phyloP scores from a whole-genome alignment of 768 basidiomycete species.

The Agrocybe pediades region DNA sequence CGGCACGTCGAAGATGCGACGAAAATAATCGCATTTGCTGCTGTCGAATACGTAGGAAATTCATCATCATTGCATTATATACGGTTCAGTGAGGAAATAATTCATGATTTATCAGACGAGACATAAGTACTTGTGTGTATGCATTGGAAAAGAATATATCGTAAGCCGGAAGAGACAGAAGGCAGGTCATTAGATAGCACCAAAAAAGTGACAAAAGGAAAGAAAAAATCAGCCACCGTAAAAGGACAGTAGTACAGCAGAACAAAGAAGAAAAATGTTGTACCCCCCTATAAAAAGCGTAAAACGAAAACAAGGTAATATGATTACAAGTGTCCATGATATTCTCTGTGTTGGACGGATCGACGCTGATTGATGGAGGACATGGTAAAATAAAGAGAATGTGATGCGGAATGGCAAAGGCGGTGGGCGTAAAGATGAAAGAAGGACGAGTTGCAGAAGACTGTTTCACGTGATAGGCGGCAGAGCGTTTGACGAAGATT shows the following conservation, averaged over 20 bases:
- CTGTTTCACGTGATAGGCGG: neutral
- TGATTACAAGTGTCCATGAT: conserved; percentile 41
- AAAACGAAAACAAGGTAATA: conserved; percentile 30
- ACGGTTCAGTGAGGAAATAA: conserved; percentile 4
- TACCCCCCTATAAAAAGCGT: conserved; percentile 31
- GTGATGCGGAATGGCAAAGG: conserved; percentile 10
- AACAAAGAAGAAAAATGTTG: conserved; percentile 22
- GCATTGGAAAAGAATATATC: conserved; percentile 10
- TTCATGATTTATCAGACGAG: conserved; percentile 11
- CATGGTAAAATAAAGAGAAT: conserved; percentile 14
- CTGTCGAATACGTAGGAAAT: neutral
- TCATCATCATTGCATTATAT: neutral
- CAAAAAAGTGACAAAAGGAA: conserved; percentile 21
- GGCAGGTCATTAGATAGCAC: conserved; percentile 39
- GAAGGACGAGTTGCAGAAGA: neutral
- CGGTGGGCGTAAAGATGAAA: conserved; percentile 2
- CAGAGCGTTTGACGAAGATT: neutral
- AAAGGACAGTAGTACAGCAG: conserved; percentile 28
- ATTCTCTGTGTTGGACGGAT: conserved; percentile 18
- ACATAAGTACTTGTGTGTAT: conserved; percentile 18
- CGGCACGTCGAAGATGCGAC: too few species aligned
- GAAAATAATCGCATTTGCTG: too few species aligned
- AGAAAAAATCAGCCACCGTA: conserved; percentile 15
- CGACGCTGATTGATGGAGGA: conserved; percentile 17
- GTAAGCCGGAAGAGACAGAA: conserved; percentile 12